These are phyloP conservation scores for Kodamaea restingae DNA, from an alignment of 805 yeast species.

Conservation along the genomic window DNA sequence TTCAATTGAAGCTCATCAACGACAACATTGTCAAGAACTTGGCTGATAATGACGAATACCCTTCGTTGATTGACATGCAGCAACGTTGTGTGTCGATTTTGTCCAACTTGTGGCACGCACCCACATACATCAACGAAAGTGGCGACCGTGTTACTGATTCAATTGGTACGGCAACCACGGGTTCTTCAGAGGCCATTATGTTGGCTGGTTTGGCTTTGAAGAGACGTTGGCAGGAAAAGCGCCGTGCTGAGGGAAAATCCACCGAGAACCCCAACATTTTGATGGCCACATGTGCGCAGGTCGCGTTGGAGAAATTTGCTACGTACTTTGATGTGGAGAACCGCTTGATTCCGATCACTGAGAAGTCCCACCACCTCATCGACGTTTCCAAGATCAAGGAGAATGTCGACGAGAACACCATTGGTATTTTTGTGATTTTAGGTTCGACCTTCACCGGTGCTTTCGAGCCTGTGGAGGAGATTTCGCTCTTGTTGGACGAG, in stretches of 20 bases:
- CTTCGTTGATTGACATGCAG: conserved; percentile 75
- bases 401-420: conserved; percentile 82
- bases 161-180: conserved; percentile 89
- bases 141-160: conserved; percentile 32
- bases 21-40: conserved; percentile 82
- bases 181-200: conserved; percentile 92
- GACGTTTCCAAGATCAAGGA: conserved; percentile 58
- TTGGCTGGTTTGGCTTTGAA: conserved; percentile 92
- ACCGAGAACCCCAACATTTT: conserved; percentile 71
- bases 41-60: conserved; percentile 93
- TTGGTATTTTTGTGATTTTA: conserved; percentile 81
- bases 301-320: conserved; percentile 91
- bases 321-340: conserved; percentile 90
- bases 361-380: conserved; percentile 58
- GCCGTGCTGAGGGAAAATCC: conserved; percentile 57
- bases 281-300: conserved; percentile 93
- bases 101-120: conserved; percentile 79
- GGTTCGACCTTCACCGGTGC: conserved; percentile 95
- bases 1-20: conserved; percentile 42
- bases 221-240: conserved; percentile 75
- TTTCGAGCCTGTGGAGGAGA: conserved; percentile 69
- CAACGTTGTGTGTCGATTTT: conserved; percentile 78
- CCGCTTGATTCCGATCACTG: conserved; percentile 64
- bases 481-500: conserved; percentile 63
- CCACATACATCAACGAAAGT: conserved; percentile 24